phyloP scores from a whole-genome alignment of 768 basidiomycete genomes.

The Gymnopilus junonius region DNA sequence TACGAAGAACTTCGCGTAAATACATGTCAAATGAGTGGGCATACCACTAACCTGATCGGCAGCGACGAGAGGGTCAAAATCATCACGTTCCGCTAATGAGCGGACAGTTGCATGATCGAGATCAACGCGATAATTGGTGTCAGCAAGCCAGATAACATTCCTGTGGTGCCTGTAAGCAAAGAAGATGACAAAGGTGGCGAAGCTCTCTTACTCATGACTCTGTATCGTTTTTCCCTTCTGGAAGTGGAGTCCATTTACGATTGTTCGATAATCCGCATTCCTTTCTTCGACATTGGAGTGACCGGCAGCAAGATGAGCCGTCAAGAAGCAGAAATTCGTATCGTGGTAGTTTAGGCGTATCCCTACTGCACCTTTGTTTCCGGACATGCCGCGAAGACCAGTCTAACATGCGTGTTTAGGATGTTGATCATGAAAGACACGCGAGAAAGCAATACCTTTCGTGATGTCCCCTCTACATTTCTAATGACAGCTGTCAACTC shows the following conservation, averaged over 20 bases:
- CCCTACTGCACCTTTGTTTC: slow-evolving; percentile 96
- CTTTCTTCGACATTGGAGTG: slow-evolving; percentile 89
- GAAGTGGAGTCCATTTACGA: slow-evolving; percentile 83
- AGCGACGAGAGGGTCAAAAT: slow-evolving; percentile 74
- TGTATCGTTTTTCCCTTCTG: slow-evolving; percentile 86
- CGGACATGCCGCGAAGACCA: slow-evolving; percentile 92
- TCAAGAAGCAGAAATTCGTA: slow-evolving; percentile 93
- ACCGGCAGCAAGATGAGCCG: slow-evolving; percentile 96
- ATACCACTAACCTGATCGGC: slow-evolving; percentile 78
- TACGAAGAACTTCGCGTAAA: slow-evolving; percentile 32
- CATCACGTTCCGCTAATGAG: slow-evolving; percentile 61
- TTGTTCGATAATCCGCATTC: slow-evolving; percentile 91
- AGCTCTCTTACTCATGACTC: slow-evolving; percentile 79
- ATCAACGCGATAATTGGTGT: slow-evolving; percentile 94
- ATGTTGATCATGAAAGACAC: background rate
- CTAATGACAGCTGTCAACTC: slow-evolving; percentile 80
- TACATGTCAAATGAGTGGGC: background rate
- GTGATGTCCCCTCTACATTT: slow-evolving; percentile 89
- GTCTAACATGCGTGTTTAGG: slow-evolving; percentile 50
- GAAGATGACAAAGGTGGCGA: background rate
- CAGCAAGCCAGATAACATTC: slow-evolving; percentile 92
- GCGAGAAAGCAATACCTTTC: slow-evolving; percentile 65
- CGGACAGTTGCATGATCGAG: slow-evolving; percentile 84
- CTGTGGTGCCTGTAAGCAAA: slow-evolving; percentile 43
- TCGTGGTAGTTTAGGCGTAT: slow-evolving; percentile 92